Base-by-base conservation (phyloP, 352 stramenopile species). In the Phytophthora pseudosyringae region DNA sequence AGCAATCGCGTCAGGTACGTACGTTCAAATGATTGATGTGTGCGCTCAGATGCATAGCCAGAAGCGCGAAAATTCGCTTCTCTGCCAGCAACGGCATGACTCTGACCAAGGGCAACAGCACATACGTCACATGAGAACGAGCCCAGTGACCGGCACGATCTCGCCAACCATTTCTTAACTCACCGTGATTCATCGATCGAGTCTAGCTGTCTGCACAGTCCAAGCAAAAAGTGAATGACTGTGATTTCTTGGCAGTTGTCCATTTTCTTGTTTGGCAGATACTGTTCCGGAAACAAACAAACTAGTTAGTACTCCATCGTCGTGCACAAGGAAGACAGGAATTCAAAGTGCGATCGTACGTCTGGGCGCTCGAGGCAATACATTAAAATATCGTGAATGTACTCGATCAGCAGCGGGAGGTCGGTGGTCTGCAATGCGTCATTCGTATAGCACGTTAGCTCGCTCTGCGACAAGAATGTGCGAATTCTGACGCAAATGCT, bases 321-420 rank as follows among this genome's bases (percentile, higher is more conserved):
- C n/a, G 25, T 40, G 25, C 29, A 25, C 32, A 38, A 16, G 15
- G 15, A 15, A 18, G 3, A 33, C 26, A 29, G 3, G 6, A 39
- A 13, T 44, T 44, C 13, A 45, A 43, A 54, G 25, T 33, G 32
- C 10, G 28, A 49, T 39, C 77, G 33, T 76, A 93, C 86, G 18
- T 74, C 63, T 47, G 84, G 83, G 25, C 85, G 71, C 66, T 95
- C 83, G 35, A 90, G 61, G 56, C 83, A 91, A 73, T 88, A 93
- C 50, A 76, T 80, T 54, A 96, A 78, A 21, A 97, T 87, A 53
- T 89, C 80, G 58, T 88, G 83, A 66, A 96, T 88, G 75, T 97
- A 96, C 58, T 93, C 75, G 55, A 97, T 83, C 40, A 97, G 73
- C 6, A 97, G 59, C n/a, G 90, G 91, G 1, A 97, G 73, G 65